Conservation (phyloP, 2,329 filamentous ascomycete genomes). For the Alternaria sp. region DNA sequence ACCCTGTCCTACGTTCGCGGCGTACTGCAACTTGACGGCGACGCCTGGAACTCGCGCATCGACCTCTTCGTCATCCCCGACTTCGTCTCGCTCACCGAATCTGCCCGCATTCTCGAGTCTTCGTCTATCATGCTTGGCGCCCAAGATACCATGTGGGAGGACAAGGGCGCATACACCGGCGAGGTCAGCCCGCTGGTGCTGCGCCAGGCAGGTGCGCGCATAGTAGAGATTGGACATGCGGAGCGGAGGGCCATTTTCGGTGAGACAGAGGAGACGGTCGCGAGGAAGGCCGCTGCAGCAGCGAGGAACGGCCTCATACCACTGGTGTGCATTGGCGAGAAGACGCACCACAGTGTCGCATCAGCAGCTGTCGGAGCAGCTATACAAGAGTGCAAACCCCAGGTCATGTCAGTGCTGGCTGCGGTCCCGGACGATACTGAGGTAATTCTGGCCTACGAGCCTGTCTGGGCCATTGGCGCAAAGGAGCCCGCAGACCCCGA, state of each 20-base stretch:
- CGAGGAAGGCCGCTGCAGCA: slow-evolving; percentile 72
- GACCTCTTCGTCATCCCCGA: slow-evolving; percentile 82
- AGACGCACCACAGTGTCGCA: slow-evolving; percentile 54
- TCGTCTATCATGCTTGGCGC: slow-evolving; percentile 70
- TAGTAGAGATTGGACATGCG: slow-evolving; percentile 83
- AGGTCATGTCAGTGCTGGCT: slow-evolving; percentile 69
- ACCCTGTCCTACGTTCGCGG: slow-evolving; percentile 60
- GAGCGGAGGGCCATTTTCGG: slow-evolving; percentile 75
- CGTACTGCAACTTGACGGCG: slow-evolving; percentile 55
- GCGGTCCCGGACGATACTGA: slow-evolving; percentile 68
- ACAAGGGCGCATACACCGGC: slow-evolving; percentile 76
- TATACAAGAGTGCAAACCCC: slow-evolving; percentile 68
- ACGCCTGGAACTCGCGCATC: slow-evolving; percentile 61
- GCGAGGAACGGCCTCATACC: slow-evolving; percentile 74
- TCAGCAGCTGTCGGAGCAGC: slow-evolving; percentile 63
- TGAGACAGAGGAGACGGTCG: slow-evolving; percentile 73
- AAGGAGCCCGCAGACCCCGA: slow-evolving; percentile 72
- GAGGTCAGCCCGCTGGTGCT: slow-evolving; percentile 75
- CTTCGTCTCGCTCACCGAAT: slow-evolving; percentile 69
- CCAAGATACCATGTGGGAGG: slow-evolving; percentile 75
- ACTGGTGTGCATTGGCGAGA: slow-evolving; percentile 81
- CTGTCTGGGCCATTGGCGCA: slow-evolving; percentile 87
- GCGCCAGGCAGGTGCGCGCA: slow-evolving; percentile 68
- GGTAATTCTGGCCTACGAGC: slow-evolving; percentile 83
- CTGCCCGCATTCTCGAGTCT: slow-evolving; percentile 57